These are phyloP conservation scores for Emericellopsis cladophorae DNA, from an alignment of 2,329 filamentous ascomycete genomes.

Conservation along the genomic window DNA sequence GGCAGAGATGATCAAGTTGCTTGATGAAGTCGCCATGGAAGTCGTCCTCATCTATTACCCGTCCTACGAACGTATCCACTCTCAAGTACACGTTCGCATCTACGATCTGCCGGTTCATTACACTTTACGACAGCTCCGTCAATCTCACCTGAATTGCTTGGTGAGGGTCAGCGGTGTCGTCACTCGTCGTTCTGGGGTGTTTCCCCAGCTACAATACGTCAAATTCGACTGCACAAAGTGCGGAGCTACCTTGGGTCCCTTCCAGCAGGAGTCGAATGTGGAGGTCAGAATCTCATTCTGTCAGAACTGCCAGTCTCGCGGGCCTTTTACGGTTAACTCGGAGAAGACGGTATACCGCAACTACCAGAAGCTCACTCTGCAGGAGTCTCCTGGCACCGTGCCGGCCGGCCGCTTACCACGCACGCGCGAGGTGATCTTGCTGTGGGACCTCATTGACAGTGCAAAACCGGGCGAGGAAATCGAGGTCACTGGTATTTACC, in stretches of 20 bases:
- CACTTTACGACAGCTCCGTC: conserved; percentile 86
- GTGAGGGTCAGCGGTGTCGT: conserved; percentile 93
- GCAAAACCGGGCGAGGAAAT: conserved; percentile 97
- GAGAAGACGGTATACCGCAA: conserved; percentile 98
- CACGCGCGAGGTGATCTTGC: conserved; percentile 83
- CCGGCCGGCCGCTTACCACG: conserved; percentile 89
- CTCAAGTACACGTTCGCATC: conserved; percentile 95
- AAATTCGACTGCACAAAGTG: conserved; percentile 97
- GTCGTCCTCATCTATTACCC: conserved; percentile 92
- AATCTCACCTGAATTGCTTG: conserved; percentile 90
- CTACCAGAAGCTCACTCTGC: conserved; percentile 93
- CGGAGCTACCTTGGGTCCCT: conserved; percentile 80
- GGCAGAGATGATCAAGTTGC: conserved; percentile 88
- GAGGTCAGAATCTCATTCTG: conserved; percentile 96
- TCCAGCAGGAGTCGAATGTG: conserved; percentile 92
- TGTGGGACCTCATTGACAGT: conserved; percentile 94
- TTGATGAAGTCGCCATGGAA: conserved; percentile 94
- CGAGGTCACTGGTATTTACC: conserved; percentile 91
- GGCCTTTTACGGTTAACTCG: conserved; percentile 89
- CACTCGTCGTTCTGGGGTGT: conserved; percentile 85
- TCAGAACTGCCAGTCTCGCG: conserved; percentile 88
- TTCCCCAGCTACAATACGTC: conserved; percentile 95
- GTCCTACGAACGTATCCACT: conserved; percentile 94
- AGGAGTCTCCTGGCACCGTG: conserved; percentile 94
- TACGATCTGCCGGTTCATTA: conserved; percentile 90